These are phyloP conservation scores for Aspergillus fructus DNA, from an alignment of 2,329 filamentous ascomycete genomes.

Conservation along the genomic window DNA sequence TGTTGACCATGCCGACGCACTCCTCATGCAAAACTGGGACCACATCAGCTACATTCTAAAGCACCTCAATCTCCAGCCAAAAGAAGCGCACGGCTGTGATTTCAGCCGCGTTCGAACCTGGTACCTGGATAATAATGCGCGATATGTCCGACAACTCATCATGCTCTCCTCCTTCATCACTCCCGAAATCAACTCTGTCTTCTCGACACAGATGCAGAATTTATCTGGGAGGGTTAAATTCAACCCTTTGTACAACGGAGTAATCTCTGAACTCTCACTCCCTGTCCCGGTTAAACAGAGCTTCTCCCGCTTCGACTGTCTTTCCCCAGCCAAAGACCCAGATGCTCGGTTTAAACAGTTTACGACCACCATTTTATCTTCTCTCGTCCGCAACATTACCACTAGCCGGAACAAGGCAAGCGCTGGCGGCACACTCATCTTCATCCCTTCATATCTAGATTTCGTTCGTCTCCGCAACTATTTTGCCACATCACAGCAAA, in stretches of 20 bases:
- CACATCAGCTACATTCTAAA: conserved; percentile 90
- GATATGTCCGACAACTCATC: conserved; percentile 80
- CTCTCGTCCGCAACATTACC: conserved; percentile 62
- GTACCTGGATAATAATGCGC: conserved; percentile 88
- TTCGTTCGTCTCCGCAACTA: conserved; percentile 92
- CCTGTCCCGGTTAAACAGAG: conserved; percentile 74
- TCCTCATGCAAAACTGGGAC: conserved; percentile 98
- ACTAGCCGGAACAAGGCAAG: conserved; percentile 49
- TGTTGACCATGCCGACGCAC: conserved; percentile 86
- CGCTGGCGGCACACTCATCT: conserved; percentile 73
- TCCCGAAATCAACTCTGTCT: conserved; percentile 80
- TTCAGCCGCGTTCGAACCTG: conserved; percentile 85
- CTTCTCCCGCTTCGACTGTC: conserved; percentile 79
- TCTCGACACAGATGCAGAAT: conserved; percentile 75
- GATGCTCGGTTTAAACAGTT: conserved; percentile 92
- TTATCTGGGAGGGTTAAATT: conserved; percentile 76
- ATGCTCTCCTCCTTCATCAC: conserved; percentile 80
- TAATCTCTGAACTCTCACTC: conserved; percentile 68
- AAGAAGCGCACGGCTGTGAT: conserved; percentile 87
- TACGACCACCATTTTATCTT: conserved; percentile 74
- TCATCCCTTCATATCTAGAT: conserved; percentile 91
- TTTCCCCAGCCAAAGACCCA: conserved; percentile 71
- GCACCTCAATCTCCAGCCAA: conserved; percentile 86
- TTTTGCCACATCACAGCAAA: conserved; percentile 68
- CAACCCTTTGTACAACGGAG: conserved; percentile 66